phyloP scores from a whole-genome alignment of 768 basidiomycete species.

The Lactarius vividus region DNA sequence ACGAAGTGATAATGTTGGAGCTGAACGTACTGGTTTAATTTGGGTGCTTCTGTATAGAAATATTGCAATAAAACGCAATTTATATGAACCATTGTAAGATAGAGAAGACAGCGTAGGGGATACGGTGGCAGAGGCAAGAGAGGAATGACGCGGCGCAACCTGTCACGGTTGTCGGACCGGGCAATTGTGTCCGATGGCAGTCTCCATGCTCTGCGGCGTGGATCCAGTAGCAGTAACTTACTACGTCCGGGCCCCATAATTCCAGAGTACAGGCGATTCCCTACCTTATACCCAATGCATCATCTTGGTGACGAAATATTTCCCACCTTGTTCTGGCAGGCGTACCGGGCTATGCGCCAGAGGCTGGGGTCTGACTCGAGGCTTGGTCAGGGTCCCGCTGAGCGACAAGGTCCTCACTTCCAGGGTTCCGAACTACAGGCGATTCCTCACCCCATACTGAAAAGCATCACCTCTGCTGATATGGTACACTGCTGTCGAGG shows the following conservation, averaged over 20 bases:
- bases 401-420: not conserved
- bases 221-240: too few relatives aligned
- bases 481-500: not conserved
- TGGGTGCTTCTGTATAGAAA: constrained; percentile 70
- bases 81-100: constrained; percentile 46
- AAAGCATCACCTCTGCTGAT: not conserved
- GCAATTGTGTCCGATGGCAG: too few relatives aligned
- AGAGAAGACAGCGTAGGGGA: constrained; percentile 35
- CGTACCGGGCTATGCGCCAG: not conserved
- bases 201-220: too few relatives aligned
- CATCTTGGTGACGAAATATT: too few relatives aligned
- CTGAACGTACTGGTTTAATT: constrained; percentile 74
- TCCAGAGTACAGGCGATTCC: too few relatives aligned
- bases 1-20: constrained; percentile 78
- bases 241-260: too few relatives aligned
- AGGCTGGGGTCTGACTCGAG: not conserved
- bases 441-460: not conserved
- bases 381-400: not conserved
- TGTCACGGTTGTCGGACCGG: too few relatives aligned
- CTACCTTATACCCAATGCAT: too few relatives aligned
- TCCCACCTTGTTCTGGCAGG: too few relatives aligned
- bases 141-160: too few relatives aligned
- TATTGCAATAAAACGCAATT: constrained; percentile 75
- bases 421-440: not conserved
- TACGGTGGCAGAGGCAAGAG: too few relatives aligned